Conservation (phyloP, 148 eudicot genomes). For the Diospyros lotus region DNA sequence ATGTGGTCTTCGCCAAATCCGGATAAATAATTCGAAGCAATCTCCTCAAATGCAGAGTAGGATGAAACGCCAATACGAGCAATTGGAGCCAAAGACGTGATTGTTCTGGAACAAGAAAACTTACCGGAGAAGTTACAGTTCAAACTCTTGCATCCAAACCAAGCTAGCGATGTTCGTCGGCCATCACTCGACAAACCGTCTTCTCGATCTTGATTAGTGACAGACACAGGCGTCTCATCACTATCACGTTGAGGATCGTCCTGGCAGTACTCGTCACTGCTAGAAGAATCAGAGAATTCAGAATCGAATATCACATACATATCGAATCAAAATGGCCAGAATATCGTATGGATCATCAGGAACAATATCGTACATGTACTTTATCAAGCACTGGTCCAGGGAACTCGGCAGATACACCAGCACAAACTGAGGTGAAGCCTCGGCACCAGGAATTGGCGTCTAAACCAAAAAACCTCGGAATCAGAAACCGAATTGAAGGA, state of each 20-base stretch:
- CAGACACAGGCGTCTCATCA: conserved; percentile 3
- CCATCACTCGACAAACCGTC: conserved; percentile 26
- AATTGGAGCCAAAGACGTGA: conserved; percentile 73
- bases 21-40: conserved; percentile 45
- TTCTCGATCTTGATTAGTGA: conserved; percentile 15
- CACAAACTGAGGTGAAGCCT: conserved; percentile 37
- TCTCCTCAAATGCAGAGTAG: conserved; percentile 40
- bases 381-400: conserved; percentile 41
- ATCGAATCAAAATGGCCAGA: conserved; percentile 11
- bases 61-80: conserved; percentile 60
- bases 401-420: conserved; percentile 44
- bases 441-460: conserved; percentile 37
- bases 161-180: conserved; percentile 21
- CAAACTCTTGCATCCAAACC: conserved; percentile 27
- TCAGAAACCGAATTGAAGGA: neutral
- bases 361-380: conserved; percentile 45
- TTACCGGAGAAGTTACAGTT: conserved; percentile 43
- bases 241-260: conserved; percentile 26
- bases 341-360: neutral
- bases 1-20: conserved; percentile 65
- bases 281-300: conserved; percentile 11
- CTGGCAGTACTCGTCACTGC: conserved; percentile 48
- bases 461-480: conserved; percentile 13
- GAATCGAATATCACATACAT: neutral
- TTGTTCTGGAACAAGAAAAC: conserved; percentile 64